A percentile compares a stretch with the other conserved stretches of the same genome.
phyloP scores from a whole-genome alignment of 108 stramenopile species.

The Mediolabrus comicus region DNA sequence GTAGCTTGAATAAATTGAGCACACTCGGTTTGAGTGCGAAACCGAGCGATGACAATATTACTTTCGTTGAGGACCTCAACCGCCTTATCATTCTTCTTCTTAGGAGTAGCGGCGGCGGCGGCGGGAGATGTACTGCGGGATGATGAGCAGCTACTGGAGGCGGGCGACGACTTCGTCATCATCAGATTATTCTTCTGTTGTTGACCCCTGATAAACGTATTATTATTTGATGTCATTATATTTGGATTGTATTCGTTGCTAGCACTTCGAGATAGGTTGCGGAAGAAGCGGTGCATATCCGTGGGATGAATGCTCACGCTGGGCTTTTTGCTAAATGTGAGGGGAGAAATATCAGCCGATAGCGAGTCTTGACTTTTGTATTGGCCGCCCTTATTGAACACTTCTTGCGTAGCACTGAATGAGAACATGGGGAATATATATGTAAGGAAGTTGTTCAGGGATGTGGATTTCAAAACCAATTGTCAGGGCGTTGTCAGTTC shows the following conservation, averaged over 20 bases:
- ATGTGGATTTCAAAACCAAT: no score
- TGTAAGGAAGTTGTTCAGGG: no score
- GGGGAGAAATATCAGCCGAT: neutral
- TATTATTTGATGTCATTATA: neutral
- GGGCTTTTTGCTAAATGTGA: neutral
- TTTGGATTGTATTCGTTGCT: neutral
- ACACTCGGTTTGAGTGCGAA: conserved; percentile 42
- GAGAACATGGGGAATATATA: no score
- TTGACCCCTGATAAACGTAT: no score
- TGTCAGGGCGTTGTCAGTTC: no score
- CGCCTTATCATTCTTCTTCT: conserved; percentile 20
- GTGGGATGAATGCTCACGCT: conserved; percentile 15
- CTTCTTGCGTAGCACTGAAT: no score
- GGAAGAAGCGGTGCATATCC: conserved; percentile 10
- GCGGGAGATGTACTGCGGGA: neutral
- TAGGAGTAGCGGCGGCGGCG: neutral
- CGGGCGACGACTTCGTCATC: neutral
- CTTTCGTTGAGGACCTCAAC: conserved; percentile 23
- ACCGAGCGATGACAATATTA: conserved; percentile 19
- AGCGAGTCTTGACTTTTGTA: neutral
- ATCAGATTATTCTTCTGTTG: no score
- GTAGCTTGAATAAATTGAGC: conserved; percentile 36
- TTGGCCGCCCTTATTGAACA: neutral
- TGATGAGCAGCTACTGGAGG: neutral
- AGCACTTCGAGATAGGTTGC: neutral